Percentiles rank a stretch among this genome's conserved stretches.
Evolutionary conservation across 2,329 filamentous ascomycete species (phyloP).

Genomic region (Penicillium glabrum): DNA sequence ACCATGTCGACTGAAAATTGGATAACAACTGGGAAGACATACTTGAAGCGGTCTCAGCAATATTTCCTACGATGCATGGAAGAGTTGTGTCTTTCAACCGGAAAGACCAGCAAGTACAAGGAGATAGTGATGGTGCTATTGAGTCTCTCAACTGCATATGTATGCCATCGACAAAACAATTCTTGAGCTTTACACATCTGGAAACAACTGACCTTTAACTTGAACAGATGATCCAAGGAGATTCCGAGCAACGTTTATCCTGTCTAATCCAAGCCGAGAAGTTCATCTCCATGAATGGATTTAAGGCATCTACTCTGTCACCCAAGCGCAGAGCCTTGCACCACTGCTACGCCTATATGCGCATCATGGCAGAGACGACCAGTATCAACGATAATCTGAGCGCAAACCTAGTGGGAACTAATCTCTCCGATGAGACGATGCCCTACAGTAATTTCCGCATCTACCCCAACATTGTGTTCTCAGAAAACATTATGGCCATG

Average conservation of each 20-base stretch:
- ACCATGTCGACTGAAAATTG: neutral
- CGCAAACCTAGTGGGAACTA: neutral
- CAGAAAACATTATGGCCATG: conserved; percentile 14
- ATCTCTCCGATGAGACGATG: neutral
- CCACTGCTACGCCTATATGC: conserved; percentile 21
- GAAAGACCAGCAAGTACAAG: conserved; percentile 14
- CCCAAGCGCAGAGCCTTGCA: conserved; percentile 16
- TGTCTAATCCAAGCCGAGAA: conserved; percentile 16
- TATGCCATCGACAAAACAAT: neutral
- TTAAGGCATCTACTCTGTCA: conserved; percentile 10
- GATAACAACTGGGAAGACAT: conserved; percentile 2
- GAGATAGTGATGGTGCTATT: conserved; percentile 17
- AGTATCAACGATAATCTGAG: conserved; percentile 3
- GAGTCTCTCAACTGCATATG: conserved; percentile 16
- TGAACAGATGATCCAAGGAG: conserved; percentile 16
- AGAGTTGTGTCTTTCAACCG: neutral
- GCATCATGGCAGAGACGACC: conserved; percentile 23
- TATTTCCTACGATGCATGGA: conserved; percentile 13
- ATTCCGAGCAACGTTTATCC: conserved; percentile 10
- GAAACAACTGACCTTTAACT: neutral
- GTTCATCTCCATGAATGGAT: conserved; percentile 13
- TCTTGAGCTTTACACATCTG: neutral
- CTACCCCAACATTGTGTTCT: conserved; percentile 5
- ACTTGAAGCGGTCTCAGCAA: conserved; percentile 6
- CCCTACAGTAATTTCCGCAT: conserved; percentile 13